phyloP scores from a whole-genome alignment of 129 eudicot species.

The Logfia minima region DNA sequence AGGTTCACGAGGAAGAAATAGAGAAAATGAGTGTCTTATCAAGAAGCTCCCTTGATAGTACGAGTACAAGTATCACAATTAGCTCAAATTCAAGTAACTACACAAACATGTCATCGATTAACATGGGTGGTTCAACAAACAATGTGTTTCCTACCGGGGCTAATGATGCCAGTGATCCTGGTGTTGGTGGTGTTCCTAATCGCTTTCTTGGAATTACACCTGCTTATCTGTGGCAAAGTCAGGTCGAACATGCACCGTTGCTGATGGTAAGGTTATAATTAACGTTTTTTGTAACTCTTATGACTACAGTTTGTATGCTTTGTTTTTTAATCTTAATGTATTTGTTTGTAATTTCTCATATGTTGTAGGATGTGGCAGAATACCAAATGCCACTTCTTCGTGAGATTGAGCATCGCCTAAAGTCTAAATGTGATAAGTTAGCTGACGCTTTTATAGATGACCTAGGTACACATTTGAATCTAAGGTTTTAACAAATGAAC shows the following conservation, averaged over 20 bases:
- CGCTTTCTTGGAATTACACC: slow-evolving; percentile 92
- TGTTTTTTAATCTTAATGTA: background rate
- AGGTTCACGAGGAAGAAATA: slow-evolving; percentile 91
- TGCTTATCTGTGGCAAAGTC: slow-evolving; percentile 83
- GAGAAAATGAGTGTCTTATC: slow-evolving; percentile 91
- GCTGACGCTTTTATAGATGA: slow-evolving; percentile 81
- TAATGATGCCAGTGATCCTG: slow-evolving; percentile 65
- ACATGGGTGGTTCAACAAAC: slow-evolving; percentile 38
- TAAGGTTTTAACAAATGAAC: background rate
- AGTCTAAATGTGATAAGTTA: slow-evolving; percentile 82
- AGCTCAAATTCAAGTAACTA: slow-evolving; percentile 75
- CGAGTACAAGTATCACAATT: slow-evolving; percentile 70
- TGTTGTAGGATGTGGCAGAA: slow-evolving; percentile 76
- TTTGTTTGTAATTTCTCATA: slow-evolving; percentile 1
- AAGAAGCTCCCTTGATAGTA: slow-evolving; percentile 94
- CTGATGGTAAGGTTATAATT: slow-evolving; percentile 50
- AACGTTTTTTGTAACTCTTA: background rate
- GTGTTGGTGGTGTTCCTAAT: slow-evolving; percentile 94
- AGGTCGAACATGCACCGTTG: slow-evolving; percentile 66
- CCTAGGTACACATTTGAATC: slow-evolving; percentile 39
- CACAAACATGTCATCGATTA: slow-evolving; percentile 47
- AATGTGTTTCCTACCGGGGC: slow-evolving; percentile 32
- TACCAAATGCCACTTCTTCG: slow-evolving; percentile 85
- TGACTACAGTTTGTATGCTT: slow-evolving; percentile 1
- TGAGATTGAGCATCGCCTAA: slow-evolving; percentile 82